Base-by-base conservation (phyloP, 2,329 filamentous ascomycete genomes). In the Juglanconis juglandina region DNA sequence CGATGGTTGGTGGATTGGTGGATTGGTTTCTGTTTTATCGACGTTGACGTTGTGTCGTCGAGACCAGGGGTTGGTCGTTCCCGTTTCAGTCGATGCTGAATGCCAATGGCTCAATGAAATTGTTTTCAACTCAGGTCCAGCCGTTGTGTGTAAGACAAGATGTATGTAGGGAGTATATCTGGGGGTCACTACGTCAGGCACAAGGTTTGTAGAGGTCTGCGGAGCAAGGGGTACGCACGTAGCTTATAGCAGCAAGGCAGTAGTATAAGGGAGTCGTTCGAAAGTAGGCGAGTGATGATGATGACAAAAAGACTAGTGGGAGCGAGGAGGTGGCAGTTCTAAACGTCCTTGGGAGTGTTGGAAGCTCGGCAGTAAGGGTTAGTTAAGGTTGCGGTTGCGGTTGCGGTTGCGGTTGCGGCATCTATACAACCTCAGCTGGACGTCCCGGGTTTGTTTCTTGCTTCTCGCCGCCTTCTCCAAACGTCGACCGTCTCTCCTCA, bases 261-360 rank as follows among this genome's bases (percentile, higher is more conserved):
- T 33, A 24, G 24, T n/a, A 47, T 41, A 24, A 35, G 24, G 9
- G 13, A 41, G 6, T 10, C 34, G 35, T 39, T 11, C 30, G 48
- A 37, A 37, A 41, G 13, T 1, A 30, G 11, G 30, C 39, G 39
- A 37, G 7, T 30, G 17, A 24, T 42, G 50, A 59, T 56, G 57
- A 57, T 63, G 61, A 63, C 35, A 58, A 49, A 52, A 47, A 47
- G 39, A 53, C 59, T 47, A 30, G 8, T 47, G 44, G 17, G 44
- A 47, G 51, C 34, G 17, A 48, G 47, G 33, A 59, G 46, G 41
- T 42, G 30, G 54, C 42, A 56, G 13, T n/a, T 13, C 14, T 35
- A 35, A n/a, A 24, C 24, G 24, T 2, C 24, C 24, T 24, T 24
- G 9, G 33, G 14, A 13, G 13, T 41, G 8, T 14, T 53, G 30